These are phyloP conservation scores for Scheffersomyces parashehatae DNA, from an alignment of 1,139 yeast genomes.

Conservation along the genomic window DNA sequence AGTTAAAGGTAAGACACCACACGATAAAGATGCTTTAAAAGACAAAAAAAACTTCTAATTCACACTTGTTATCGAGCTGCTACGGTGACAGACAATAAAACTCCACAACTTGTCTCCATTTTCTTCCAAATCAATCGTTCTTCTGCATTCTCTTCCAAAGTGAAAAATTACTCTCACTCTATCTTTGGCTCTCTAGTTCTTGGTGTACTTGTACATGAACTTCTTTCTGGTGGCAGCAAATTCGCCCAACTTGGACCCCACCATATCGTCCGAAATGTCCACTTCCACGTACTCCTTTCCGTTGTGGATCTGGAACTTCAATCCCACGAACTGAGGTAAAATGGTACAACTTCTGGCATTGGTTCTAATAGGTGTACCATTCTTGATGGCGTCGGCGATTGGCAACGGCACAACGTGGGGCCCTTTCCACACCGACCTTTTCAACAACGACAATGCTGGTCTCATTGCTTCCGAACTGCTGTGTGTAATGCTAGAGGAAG, in stretches of 20 bases:
- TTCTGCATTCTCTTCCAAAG: no score
- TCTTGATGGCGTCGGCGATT: slow-evolving; percentile 76
- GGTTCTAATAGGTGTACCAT: slow-evolving; percentile 86
- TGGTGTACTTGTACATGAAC: slow-evolving; percentile 76
- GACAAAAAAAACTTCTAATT: no score
- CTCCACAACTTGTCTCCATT: no score
- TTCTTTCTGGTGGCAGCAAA: slow-evolving; percentile 91
- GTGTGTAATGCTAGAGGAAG: slow-evolving; percentile 1
- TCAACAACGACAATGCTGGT: slow-evolving; percentile 52
- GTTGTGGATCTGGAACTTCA: slow-evolving; percentile 91
- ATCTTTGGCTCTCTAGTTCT: slow-evolving; percentile 35
- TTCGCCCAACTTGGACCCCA: slow-evolving; percentile 94
- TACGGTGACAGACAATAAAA: no score
- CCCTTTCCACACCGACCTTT: slow-evolving; percentile 86
- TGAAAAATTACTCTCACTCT: no score
- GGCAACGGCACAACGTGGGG: slow-evolving; percentile 95
- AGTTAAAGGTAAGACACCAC: no score
- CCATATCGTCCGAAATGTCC: slow-evolving; percentile 92
- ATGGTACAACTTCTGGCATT: slow-evolving; percentile 94
- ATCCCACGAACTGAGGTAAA: slow-evolving; percentile 92
- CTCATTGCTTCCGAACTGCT: slow-evolving; percentile 45
- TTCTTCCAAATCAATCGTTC: no score
- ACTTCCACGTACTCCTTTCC: slow-evolving; percentile 93
- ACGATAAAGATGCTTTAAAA: no score
- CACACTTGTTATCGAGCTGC: no score